phyloP scores from a whole-genome alignment of 2,329 filamentous ascomycete species.

The Hansfordia pulvinata region DNA sequence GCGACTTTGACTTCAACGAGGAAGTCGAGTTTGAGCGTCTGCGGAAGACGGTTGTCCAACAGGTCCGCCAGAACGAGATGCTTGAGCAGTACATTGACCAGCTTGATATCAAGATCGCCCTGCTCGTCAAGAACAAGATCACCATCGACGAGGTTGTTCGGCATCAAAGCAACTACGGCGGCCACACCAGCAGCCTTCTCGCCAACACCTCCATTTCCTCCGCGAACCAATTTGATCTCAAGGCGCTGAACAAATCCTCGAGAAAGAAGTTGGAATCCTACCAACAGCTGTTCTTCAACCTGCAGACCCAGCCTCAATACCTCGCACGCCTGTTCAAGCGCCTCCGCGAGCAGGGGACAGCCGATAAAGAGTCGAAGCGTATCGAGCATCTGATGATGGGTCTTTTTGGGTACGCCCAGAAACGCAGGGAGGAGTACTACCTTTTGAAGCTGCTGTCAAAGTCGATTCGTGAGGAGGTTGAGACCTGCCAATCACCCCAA shows the following conservation, averaged over 20 bases:
- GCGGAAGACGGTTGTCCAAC: conserved; percentile 90
- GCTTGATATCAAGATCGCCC: conserved; percentile 95
- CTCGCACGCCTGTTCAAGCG: conserved; percentile 77
- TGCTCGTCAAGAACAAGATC: conserved; percentile 98
- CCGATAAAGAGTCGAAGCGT: conserved; percentile 85
- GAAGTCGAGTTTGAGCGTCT: conserved; percentile 94
- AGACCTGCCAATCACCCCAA: conserved; percentile 56
- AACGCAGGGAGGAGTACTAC: conserved; percentile 93
- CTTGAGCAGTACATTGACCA: conserved; percentile 97
- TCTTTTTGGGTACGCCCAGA: conserved; percentile 93
- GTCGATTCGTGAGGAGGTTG: conserved; percentile 77
- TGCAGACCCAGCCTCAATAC: conserved; percentile 94
- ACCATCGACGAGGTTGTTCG: conserved; percentile 94
- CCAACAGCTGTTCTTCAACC: conserved; percentile 92
- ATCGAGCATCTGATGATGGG: conserved; percentile 93
- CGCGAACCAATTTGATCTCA: conserved; percentile 87
- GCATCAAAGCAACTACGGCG: conserved; percentile 92
- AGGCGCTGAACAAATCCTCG: conserved; percentile 94
- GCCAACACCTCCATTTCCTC: conserved; percentile 82
- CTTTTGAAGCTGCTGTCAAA: conserved; percentile 75
- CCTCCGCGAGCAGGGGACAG: conserved; percentile 67
- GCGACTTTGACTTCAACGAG: conserved; percentile 97
- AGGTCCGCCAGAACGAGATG: conserved; percentile 93
- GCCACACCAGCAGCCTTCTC: conserved; percentile 71
- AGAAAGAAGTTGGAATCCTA: conserved; percentile 92